Evolutionary conservation across 768 basidiomycete species (phyloP).

Genomic region (Trametes punicea): DNA sequence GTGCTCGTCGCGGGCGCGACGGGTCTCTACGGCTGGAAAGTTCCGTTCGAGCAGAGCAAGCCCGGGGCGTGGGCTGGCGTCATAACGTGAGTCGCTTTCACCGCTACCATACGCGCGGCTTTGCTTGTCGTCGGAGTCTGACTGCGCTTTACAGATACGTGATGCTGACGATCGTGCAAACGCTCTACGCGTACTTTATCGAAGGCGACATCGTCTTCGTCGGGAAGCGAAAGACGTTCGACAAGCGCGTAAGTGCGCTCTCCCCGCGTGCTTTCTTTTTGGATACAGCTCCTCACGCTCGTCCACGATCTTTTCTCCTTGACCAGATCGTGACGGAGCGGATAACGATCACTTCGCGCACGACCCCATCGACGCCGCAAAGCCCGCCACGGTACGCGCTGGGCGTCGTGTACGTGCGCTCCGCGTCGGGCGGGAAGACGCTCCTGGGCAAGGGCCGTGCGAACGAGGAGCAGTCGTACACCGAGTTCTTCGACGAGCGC

Average conservation of each 20-base stretch:
- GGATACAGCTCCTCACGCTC: background rate
- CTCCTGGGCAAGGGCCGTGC: conserved; percentile 70
- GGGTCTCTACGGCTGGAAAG: conserved; percentile 80
- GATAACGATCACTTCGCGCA: conserved; percentile 72
- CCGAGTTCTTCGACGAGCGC: conserved; percentile 75
- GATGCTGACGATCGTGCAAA: conserved; percentile 65
- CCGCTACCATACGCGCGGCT: conserved; percentile 1
- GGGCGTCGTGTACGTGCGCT: conserved; percentile 67
- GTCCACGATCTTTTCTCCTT: background rate
- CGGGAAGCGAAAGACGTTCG: conserved; percentile 86
- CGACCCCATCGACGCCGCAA: conserved; percentile 50
- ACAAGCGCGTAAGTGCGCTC: conserved; percentile 64
- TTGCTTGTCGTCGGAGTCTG: background rate
- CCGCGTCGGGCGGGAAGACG: conserved; percentile 82
- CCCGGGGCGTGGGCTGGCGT: conserved; percentile 76
- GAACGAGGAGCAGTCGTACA: conserved; percentile 54
- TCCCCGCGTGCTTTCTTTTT: background rate
- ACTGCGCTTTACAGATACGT: conserved; percentile 64
- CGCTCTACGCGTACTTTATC: conserved; percentile 81
- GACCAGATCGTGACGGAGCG: conserved; percentile 85
- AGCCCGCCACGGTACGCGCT: conserved; percentile 67
- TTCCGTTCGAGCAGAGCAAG: conserved; percentile 89
- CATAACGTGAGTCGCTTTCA: conserved; percentile 53
- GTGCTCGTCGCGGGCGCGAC: conserved; percentile 80
- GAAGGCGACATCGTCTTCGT: conserved; percentile 84